Conservation (phyloP, 257 asterid genomes). For the Solanum pinnatisectum region DNA sequence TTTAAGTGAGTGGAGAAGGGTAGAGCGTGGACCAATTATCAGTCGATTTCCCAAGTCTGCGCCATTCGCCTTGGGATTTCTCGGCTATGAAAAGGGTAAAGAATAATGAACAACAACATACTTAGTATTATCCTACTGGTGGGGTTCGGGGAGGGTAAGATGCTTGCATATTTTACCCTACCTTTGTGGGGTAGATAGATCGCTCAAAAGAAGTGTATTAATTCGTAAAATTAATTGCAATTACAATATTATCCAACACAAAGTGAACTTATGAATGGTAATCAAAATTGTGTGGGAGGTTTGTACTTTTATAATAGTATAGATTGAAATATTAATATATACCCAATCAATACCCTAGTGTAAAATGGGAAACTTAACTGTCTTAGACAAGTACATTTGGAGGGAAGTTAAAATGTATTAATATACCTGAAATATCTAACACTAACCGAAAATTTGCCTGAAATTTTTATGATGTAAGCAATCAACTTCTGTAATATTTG, state of each 20-base stretch:
- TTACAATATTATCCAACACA: background rate
- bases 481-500: background rate
- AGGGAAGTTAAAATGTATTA: background rate
- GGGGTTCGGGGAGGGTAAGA: background rate
- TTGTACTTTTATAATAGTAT: background rate
- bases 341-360: background rate
- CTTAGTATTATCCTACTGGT: background rate
- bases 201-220: background rate
- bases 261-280: background rate
- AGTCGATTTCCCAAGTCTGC: background rate
- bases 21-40: background rate
- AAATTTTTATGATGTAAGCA: no score
- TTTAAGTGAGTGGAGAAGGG: background rate
- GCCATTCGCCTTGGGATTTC: background rate
- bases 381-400: background rate
- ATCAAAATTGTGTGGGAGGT: background rate
- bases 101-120: background rate
- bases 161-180: background rate
- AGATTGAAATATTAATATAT: background rate
- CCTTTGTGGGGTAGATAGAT: background rate
- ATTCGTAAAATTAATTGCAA: no score
- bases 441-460: background rate
- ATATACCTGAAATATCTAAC: no score
- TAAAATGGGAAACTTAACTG: background rate
- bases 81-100: background rate